These are phyloP conservation scores for Ceratocystis colombiana DNA, from an alignment of 2,329 filamentous ascomycete species.

Conservation along the genomic window DNA sequence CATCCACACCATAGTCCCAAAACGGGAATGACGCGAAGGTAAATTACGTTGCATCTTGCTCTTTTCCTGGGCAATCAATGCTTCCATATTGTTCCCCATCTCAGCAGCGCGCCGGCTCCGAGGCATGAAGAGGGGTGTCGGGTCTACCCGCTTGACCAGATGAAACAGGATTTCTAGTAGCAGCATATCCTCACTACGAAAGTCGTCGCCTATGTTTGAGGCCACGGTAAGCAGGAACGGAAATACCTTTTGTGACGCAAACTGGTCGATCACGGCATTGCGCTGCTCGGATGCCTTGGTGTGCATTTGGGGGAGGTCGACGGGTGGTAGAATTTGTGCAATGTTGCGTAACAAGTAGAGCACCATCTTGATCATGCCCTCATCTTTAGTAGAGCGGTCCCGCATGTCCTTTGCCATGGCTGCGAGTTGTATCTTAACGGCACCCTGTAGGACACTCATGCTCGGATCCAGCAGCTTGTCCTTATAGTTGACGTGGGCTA, in stretches of 20 bases:
- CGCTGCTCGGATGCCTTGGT: slow-evolving; percentile 58
- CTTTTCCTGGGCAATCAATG: slow-evolving; percentile 69
- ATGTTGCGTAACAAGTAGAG: slow-evolving; percentile 86
- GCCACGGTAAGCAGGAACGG: slow-evolving; percentile 74
- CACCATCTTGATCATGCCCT: slow-evolving; percentile 83
- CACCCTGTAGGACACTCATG: slow-evolving; percentile 65
- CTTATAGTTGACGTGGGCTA: slow-evolving; percentile 85
- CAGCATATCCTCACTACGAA: slow-evolving; percentile 77
- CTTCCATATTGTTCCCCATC: slow-evolving; percentile 62
- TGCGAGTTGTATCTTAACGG: slow-evolving; percentile 70
- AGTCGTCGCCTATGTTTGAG: slow-evolving; percentile 90
- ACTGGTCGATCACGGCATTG: slow-evolving; percentile 77
- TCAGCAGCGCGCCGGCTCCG: slow-evolving; percentile 59
- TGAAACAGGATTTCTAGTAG: slow-evolving; percentile 89
- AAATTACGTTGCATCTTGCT: slow-evolving; percentile 69
- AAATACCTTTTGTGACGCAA: slow-evolving; percentile 84
- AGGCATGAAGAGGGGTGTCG: slow-evolving; percentile 74
- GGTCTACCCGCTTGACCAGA: slow-evolving; percentile 78
- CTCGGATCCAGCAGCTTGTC: slow-evolving; percentile 75
- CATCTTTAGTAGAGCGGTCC: slow-evolving; percentile 69
- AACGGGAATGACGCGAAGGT: slow-evolving; percentile 81
- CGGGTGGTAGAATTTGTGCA: slow-evolving; percentile 67
- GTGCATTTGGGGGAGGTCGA: slow-evolving; percentile 71
- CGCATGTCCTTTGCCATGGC: slow-evolving; percentile 69
- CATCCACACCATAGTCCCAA: slow-evolving; percentile 96